A percentile compares a stretch with the other conserved stretches of the same genome.
These are phyloP conservation scores for Wickerhamiella lipophila DNA, from an alignment of 805 yeast genomes.

Conservation along the genomic window DNA sequence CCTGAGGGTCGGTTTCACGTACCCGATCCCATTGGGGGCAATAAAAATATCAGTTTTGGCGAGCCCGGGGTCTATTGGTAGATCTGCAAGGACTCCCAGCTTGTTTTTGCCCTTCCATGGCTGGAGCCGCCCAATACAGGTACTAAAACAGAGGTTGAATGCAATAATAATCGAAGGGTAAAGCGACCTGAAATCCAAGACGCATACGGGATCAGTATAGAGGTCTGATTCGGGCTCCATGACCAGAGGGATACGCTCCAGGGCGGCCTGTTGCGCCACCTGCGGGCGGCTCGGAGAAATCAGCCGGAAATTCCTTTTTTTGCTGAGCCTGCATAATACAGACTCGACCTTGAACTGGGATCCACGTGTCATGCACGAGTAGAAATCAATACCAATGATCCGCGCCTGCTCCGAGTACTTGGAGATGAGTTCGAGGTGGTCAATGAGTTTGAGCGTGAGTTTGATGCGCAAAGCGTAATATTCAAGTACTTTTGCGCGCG, in stretches of 20 bases:
- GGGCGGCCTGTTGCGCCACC: constrained; percentile 71
- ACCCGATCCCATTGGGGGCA: constrained; percentile 82
- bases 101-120: constrained; percentile 28
- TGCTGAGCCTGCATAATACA: constrained; percentile 57
- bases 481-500: constrained; percentile 28
- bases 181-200: constrained; percentile 82
- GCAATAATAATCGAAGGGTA: constrained; percentile 91
- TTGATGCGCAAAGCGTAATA: constrained; percentile 38
- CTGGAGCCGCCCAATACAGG: constrained; percentile 30
- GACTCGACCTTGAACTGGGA: constrained; percentile 94
- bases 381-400: constrained; percentile 77
- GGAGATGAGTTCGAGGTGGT: constrained; percentile 51
- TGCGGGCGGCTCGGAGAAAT: constrained; percentile 69
- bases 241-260: constrained; percentile 79
- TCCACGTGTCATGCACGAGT: constrained; percentile 77
- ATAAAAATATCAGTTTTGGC: constrained; percentile 44
- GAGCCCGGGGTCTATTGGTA: constrained; percentile 46
- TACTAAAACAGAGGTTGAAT: constrained; percentile 55
- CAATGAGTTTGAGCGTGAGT: constrained; percentile 38
- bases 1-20: constrained; percentile 51
- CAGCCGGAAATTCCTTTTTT: constrained; percentile 58
- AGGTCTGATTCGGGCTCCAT: constrained; percentile 83
- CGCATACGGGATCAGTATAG: constrained; percentile 80
- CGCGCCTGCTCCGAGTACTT: constrained; percentile 74
- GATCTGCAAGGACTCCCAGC: constrained; percentile 29